Conservation (phyloP, 2,329 filamentous ascomycete genomes). For the Colletotrichum caudatum region DNA sequence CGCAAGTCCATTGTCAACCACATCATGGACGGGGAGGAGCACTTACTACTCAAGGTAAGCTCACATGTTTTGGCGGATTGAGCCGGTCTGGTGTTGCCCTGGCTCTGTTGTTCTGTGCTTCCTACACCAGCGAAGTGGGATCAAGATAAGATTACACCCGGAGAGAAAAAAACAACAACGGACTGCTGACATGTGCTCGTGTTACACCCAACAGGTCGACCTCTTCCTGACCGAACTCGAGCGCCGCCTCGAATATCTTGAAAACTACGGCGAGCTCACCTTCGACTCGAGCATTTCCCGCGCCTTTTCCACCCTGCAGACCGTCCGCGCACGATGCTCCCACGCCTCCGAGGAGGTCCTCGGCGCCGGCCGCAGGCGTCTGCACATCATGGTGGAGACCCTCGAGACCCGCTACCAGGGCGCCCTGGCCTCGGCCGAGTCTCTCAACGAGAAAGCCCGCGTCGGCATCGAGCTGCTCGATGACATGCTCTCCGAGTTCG, state of each 20-base stretch:
- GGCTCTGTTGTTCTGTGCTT: conserved; percentile 2
- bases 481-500: conserved; percentile 85
- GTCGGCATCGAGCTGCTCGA: conserved; percentile 90
- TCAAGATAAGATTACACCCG: background rate
- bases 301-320: conserved; percentile 86
- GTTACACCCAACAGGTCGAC: conserved; percentile 68
- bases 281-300: conserved; percentile 86
- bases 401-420: conserved; percentile 90
- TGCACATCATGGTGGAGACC: conserved; percentile 92
- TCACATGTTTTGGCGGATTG: background rate
- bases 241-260: conserved; percentile 86
- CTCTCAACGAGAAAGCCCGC: conserved; percentile 90
- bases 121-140: conserved; percentile 21
- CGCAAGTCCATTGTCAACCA: conserved; percentile 70
- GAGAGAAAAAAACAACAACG: background rate
- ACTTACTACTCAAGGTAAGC: conserved; percentile 67
- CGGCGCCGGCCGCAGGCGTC: conserved; percentile 84
- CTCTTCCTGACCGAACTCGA: conserved; percentile 88
- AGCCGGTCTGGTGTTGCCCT: background rate
- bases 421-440: conserved; percentile 84
- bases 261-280: conserved; percentile 85
- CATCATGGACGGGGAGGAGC: conserved; percentile 73
- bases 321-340: conserved; percentile 88
- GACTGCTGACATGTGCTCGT: conserved; percentile 29
- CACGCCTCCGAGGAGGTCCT: conserved; percentile 91